phyloP scores from a whole-genome alignment of 352 stramenopile species.

The Globisporangium takayamanum region DNA sequence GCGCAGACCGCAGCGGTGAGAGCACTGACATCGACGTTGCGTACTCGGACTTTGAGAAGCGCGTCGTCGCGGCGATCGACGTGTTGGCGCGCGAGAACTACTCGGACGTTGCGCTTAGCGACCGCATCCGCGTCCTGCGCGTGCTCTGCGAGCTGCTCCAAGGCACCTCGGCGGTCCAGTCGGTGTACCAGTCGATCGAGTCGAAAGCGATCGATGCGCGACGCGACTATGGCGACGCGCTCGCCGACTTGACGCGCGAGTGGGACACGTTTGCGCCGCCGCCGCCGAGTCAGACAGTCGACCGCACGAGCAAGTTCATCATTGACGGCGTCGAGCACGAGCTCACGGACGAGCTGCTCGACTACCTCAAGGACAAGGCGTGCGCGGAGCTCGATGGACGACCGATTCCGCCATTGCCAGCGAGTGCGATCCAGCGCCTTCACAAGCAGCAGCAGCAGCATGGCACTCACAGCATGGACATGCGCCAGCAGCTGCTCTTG shows the following conservation, averaged over 20 bases:
- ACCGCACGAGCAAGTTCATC: slow-evolving; percentile 61
- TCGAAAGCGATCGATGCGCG: slow-evolving; percentile 53
- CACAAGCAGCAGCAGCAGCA: slow-evolving; percentile 9
- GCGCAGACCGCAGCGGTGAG: slow-evolving; percentile 4
- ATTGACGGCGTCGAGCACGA: slow-evolving; percentile 67
- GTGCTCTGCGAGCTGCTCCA: slow-evolving; percentile 67
- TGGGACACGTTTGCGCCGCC: slow-evolving; percentile 53
- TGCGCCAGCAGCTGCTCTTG: slow-evolving; percentile 6
- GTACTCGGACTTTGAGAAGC: slow-evolving; percentile 61
- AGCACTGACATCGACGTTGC: slow-evolving; percentile 28
- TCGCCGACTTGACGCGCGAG: slow-evolving; percentile 53
- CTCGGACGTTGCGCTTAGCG: slow-evolving; percentile 33
- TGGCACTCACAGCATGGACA: slow-evolving; percentile 1
- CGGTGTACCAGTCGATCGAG: slow-evolving; percentile 58
- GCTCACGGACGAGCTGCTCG: slow-evolving; percentile 61
- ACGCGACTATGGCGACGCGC: slow-evolving; percentile 39
- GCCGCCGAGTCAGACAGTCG: slow-evolving; percentile 35
- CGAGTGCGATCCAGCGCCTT: slow-evolving; percentile 26
- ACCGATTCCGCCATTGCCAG: slow-evolving; percentile 38
- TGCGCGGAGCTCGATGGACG: slow-evolving; percentile 49
- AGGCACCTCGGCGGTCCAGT: slow-evolving; percentile 42
- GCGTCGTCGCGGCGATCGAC: slow-evolving; percentile 45
- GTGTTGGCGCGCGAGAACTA: slow-evolving; percentile 70
- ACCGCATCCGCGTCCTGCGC: slow-evolving; percentile 53
- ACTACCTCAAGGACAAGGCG: slow-evolving; percentile 59